Evolutionary conservation across 495 filamentous ascomycete species (phyloP).

Genomic region (Stereocaulon alpinum): DNA sequence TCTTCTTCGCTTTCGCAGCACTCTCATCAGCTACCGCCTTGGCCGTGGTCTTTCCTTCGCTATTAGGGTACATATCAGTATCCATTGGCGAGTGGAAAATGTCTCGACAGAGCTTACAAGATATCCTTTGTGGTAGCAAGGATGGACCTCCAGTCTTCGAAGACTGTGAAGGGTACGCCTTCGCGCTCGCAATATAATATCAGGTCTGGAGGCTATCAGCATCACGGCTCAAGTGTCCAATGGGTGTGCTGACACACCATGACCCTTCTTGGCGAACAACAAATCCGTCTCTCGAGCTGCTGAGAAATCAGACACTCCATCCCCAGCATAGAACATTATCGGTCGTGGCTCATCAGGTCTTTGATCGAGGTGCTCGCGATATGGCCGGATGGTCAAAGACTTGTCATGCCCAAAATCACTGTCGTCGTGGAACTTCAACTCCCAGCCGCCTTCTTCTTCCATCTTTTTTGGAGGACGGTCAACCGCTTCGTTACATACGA

Average conservation of each 20-base stretch:
- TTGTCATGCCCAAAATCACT: conserved; percentile 92
- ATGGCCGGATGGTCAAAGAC: conserved; percentile 73
- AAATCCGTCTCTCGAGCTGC: conserved; percentile 82
- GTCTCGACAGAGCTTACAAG: conserved; percentile 15
- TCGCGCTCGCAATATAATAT: conserved; percentile 70
- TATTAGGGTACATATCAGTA: not conserved
- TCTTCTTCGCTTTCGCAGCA: conserved; percentile 15
- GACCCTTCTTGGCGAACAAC: conserved; percentile 80
- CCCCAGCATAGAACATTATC: conserved; percentile 77
- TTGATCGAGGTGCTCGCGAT: conserved; percentile 41
- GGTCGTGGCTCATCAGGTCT: conserved; percentile 59
- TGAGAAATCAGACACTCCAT: conserved; percentile 81
- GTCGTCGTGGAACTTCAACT: conserved; percentile 78
- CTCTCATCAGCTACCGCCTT: conserved; percentile 18
- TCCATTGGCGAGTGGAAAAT: too few relatives aligned
- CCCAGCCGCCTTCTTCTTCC: conserved; percentile 72
- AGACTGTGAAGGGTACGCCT: conserved; percentile 69
- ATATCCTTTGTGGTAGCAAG: conserved; percentile 65
- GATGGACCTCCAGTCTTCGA: conserved; percentile 69
- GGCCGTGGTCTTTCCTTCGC: conserved; percentile 20
- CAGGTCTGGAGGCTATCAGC: conserved; percentile 47
- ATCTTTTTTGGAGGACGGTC: conserved; percentile 59
- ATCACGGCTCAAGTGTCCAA: not conserved
- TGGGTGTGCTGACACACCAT: conserved; percentile 45
- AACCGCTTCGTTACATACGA: conserved; percentile 73